Percentiles rank a stretch among this genome's conserved stretches.
Evolutionary conservation across 441 rosid genomes (phyloP).

Genomic region (Euphorbia celastroides): DNA sequence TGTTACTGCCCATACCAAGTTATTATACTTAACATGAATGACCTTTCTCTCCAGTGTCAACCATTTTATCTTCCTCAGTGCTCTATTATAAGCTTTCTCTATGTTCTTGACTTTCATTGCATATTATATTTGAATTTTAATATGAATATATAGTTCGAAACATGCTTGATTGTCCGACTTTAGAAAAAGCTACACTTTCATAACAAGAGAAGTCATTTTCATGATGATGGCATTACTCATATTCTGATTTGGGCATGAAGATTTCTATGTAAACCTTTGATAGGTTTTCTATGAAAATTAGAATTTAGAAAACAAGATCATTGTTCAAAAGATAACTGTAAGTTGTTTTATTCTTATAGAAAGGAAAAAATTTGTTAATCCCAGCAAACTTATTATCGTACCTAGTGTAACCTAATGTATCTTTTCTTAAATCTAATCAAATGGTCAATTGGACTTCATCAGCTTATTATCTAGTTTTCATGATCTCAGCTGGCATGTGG

Average conservation of each 20-base stretch:
- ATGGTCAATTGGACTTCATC: neutral
- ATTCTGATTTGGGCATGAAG: neutral
- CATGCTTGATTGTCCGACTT: neutral
- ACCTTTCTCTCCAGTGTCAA: too few relatives aligned
- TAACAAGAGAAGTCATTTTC: neutral
- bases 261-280: neutral
- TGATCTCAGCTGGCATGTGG: neutral
- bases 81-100: too few relatives aligned
- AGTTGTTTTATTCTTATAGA: neutral
- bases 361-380: neutral
- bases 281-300: neutral
- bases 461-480: neutral
- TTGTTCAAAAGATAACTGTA: neutral
- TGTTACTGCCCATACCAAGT: too few relatives aligned
- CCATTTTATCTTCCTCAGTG: too few relatives aligned
- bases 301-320: neutral
- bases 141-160: neutral
- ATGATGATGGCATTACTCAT: neutral
- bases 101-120: slow-evolving; percentile 1
- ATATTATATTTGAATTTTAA: neutral
- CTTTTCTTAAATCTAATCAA: neutral
- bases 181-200: neutral
- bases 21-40: too few relatives aligned
- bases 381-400: neutral
- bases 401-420: neutral